These are phyloP conservation scores for Malus hybrid DNA, from an alignment of 331 rosid species.

Conservation along the genomic window DNA sequence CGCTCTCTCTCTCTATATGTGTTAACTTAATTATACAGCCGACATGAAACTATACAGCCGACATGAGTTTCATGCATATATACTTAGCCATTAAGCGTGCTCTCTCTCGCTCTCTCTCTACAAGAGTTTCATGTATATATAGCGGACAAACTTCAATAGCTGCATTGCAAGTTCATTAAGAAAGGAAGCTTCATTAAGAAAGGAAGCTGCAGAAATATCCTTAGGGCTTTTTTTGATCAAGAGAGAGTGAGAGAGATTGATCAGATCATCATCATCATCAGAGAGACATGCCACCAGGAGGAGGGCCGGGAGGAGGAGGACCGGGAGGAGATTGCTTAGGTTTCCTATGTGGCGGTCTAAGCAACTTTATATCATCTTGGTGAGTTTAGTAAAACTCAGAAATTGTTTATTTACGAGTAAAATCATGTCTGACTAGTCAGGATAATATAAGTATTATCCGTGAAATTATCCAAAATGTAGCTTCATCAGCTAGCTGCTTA, in stretches of 20 bases:
- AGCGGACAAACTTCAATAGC: background rate
- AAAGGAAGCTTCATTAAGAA: background rate
- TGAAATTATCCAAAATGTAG: background rate
- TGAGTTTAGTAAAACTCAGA: slow-evolving; percentile 10
- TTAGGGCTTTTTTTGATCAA: background rate
- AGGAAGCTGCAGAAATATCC: background rate
- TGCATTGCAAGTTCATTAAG: background rate
- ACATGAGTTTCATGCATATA: background rate
- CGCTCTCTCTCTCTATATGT: too few species aligned
- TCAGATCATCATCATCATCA: background rate
- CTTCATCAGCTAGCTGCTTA: background rate
- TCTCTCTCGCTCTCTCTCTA: background rate
- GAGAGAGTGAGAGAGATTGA: background rate
- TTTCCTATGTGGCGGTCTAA: slow-evolving; percentile 26
- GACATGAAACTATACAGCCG: too few species aligned
- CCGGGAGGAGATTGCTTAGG: slow-evolving; percentile 23
- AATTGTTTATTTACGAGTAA: background rate
- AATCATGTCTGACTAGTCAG: background rate
- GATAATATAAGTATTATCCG: background rate
- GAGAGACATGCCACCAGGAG: slow-evolving; percentile 36
- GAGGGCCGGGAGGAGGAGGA: background rate
- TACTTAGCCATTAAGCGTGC: slow-evolving; percentile 6
- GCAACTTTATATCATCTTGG: slow-evolving; percentile 37
- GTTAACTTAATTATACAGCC: background rate
- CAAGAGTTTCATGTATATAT: slow-evolving; percentile 2